Evolutionary conservation across 1,284 basidiomycete species (phyloP).

Genomic region (Cystobasidium sp.): DNA sequence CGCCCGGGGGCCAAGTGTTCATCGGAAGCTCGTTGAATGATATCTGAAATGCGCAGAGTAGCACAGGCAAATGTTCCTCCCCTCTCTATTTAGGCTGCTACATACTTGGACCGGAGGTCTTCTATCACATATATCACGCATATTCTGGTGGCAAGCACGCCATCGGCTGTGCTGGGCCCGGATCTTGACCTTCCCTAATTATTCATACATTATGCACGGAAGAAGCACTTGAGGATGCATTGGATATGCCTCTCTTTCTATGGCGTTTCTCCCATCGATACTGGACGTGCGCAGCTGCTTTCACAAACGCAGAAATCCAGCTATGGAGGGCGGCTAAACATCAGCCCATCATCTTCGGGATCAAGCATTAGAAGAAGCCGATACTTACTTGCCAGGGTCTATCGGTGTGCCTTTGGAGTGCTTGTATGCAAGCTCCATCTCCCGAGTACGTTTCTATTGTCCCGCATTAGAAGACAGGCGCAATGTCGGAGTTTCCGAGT

Average conservation of each 20-base stretch:
- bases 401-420: slow-evolving; percentile 23
- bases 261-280: slow-evolving; percentile 10
- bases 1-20: too few species aligned
- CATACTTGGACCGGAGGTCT: too few species aligned
- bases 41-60: too few species aligned
- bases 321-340: background rate
- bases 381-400: slow-evolving; percentile 19
- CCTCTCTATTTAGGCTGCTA: too few species aligned
- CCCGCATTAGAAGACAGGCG: background rate
- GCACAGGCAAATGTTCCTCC: too few species aligned
- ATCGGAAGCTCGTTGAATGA: too few species aligned
- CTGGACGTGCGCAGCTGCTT: slow-evolving; percentile 8
- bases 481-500: background rate
- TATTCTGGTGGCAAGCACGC: too few species aligned
- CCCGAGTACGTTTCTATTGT: slow-evolving; percentile 16
- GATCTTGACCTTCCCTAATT: too few species aligned
- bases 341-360: background rate
- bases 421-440: slow-evolving; percentile 13
- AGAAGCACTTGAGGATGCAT: background rate
- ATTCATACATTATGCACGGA: background rate
- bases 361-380: background rate
- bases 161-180: too few species aligned
- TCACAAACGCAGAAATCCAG: slow-evolving; percentile 25
- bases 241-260: background rate
- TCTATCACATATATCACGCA: too few species aligned